Conservation (phyloP, 768 basidiomycete species). For the Macrolepiota fuliginosa region DNA sequence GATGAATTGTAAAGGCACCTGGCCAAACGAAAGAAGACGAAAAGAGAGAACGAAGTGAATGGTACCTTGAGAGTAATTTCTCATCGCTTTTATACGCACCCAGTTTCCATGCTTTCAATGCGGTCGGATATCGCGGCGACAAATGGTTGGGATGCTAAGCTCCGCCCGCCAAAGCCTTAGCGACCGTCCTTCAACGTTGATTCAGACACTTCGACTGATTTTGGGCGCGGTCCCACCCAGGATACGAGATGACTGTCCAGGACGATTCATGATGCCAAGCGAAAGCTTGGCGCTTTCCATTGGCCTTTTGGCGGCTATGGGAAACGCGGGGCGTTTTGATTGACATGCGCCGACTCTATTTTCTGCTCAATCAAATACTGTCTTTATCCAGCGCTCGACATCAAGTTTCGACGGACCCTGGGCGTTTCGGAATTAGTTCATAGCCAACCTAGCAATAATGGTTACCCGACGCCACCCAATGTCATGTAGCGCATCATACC, state of each 20-base stretch:
- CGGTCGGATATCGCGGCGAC: not conserved
- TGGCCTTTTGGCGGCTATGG: not conserved
- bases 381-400: not conserved
- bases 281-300: not conserved
- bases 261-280: not conserved
- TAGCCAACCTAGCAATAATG: too few relatives aligned
- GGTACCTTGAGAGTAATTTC: not conserved
- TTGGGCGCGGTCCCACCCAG: not conserved
- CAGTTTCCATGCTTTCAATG: not conserved
- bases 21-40: constrained; percentile 1
- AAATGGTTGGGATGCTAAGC: not conserved
- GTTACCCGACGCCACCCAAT: too few relatives aligned
- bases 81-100: not conserved
- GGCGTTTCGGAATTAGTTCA: too few relatives aligned
- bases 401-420: not conserved
- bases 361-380: not conserved
- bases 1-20: not conserved
- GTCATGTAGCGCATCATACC: too few relatives aligned
- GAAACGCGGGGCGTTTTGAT: too few relatives aligned
- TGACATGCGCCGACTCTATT: not conserved
- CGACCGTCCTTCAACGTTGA: not conserved
- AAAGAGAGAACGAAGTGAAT: not conserved
- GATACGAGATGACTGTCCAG: not conserved
- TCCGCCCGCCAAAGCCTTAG: not conserved
- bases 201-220: not conserved